These are phyloP conservation scores for Termitomyces sp. DNA, from an alignment of 768 basidiomycete genomes.

Conservation along the genomic window DNA sequence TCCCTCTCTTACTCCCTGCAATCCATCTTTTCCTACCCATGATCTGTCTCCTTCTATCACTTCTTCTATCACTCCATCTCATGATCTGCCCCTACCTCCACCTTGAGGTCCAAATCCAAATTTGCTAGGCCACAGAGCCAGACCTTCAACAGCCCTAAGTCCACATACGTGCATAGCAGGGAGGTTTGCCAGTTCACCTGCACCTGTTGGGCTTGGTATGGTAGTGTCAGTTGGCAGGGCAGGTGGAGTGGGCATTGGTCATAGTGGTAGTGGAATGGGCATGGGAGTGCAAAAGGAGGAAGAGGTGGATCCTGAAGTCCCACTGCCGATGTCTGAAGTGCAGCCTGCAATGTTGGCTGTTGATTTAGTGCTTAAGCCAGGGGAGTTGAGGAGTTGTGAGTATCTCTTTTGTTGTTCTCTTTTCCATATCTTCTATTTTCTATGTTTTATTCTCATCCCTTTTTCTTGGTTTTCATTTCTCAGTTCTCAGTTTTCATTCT, in stretches of 20 bases:
- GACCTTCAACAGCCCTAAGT: not conserved
- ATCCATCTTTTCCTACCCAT: too few relatives aligned
- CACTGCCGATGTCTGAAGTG: constrained; percentile 83
- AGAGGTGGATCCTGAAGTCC: constrained; percentile 56
- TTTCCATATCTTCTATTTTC: too few relatives aligned
- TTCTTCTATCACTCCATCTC: too few relatives aligned
- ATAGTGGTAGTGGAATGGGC: too few relatives aligned
- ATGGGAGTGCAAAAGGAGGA: constrained; percentile 32
- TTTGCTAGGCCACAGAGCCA: not conserved
- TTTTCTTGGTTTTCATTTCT: not conserved
- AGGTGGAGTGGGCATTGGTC: too few relatives aligned
- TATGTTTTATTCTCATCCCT: too few relatives aligned
- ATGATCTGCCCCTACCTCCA: too few relatives aligned
- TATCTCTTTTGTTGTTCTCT: constrained; percentile 25
- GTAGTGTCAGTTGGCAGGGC: too few relatives aligned
- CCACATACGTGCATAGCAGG: not conserved
- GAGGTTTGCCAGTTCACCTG: constrained; percentile 15
- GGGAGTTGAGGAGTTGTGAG: constrained; percentile 82
- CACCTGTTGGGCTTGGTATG: too few relatives aligned
- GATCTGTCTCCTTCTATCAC: too few relatives aligned
- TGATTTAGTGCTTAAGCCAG: constrained; percentile 81
- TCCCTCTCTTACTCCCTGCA: constrained; percentile 11
- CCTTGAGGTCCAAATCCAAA: too few relatives aligned
- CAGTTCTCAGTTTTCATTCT: not conserved
- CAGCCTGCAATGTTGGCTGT: constrained; percentile 88